phyloP scores from a whole-genome alignment of 2,329 filamentous ascomycete genomes.

The Penicillium sp. region DNA sequence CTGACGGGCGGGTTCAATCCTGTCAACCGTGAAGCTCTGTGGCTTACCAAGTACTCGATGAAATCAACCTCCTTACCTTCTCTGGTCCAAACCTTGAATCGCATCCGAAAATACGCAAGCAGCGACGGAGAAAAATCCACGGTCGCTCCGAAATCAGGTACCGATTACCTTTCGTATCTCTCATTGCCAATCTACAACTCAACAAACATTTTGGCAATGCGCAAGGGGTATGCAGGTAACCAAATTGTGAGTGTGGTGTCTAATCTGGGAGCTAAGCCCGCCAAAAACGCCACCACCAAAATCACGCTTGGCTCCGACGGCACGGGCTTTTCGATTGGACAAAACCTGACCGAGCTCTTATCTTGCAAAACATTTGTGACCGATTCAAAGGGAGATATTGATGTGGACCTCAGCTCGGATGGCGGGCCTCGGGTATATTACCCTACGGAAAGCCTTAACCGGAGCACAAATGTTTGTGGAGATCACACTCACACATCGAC shows the following conservation, averaged over 20 bases:
- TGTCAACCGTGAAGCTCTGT: constrained; percentile 57
- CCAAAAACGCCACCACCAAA: constrained; percentile 6
- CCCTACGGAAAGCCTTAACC: constrained; percentile 12
- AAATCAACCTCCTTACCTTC: constrained; percentile 9
- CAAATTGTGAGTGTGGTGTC: constrained; percentile 12
- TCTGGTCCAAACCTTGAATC: constrained; percentile 11
- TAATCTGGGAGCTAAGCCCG: constrained; percentile 9
- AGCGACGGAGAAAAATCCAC: constrained; percentile 7
- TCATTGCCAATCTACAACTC: constrained; percentile 11
- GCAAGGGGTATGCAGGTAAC: constrained; percentile 11
- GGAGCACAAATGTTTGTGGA: constrained; percentile 7
- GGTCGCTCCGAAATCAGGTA: constrained; percentile 5
- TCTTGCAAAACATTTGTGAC: constrained; percentile 12
- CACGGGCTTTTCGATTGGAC: constrained; percentile 2
- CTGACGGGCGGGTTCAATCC: constrained; percentile 52
- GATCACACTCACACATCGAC: constrained; percentile 1
- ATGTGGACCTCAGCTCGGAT: constrained; percentile 14
- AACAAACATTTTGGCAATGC: constrained; percentile 10
- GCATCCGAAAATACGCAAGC: constrained; percentile 12
- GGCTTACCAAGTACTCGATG: constrained; percentile 51
- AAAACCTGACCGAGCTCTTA: constrained; percentile 11
- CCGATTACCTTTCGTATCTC: constrained; percentile 9
- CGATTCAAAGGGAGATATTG: constrained; percentile 9
- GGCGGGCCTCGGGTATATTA: constrained; percentile 14
- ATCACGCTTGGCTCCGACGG: constrained; percentile 9